Conservation (phyloP, 2,329 filamentous ascomycete genomes). For the Chaetoscypha palmicola region DNA sequence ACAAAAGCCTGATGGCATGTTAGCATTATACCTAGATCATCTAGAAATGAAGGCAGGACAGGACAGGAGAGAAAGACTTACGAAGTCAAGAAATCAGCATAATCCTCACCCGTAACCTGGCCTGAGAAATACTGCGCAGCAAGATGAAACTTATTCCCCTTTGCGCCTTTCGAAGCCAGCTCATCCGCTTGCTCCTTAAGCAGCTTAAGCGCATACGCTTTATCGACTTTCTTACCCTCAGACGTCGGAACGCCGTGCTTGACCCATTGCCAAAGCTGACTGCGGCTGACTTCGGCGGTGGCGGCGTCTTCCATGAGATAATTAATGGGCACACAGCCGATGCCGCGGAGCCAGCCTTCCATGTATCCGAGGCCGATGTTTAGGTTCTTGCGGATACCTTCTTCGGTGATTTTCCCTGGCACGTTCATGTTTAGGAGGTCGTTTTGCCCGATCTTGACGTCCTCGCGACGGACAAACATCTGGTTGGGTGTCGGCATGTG, state of each 20-base stretch:
- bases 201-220: constrained; percentile 79
- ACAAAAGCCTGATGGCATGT: constrained; percentile 58
- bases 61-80: constrained; percentile 39
- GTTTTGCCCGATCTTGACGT: constrained; percentile 77
- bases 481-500: constrained; percentile 99
- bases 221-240: constrained; percentile 89
- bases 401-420: constrained; percentile 84
- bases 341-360: constrained; percentile 94
- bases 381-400: constrained; percentile 93
- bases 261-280: constrained; percentile 95
- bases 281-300: constrained; percentile 90
- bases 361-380: constrained; percentile 96
- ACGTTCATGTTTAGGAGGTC: constrained; percentile 98
- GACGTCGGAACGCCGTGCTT: constrained; percentile 66
- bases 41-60: neutral
- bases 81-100: constrained; percentile 90
- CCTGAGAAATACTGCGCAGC: constrained; percentile 87
- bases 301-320: constrained; percentile 98
- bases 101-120: constrained; percentile 95
- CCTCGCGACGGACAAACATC: constrained; percentile 82
- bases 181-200: constrained; percentile 79
- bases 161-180: constrained; percentile 65
- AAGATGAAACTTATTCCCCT: constrained; percentile 86
- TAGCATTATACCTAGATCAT: too few species aligned
- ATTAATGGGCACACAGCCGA: constrained; percentile 97